Percentiles rank a stretch among this genome's conserved stretches.
Conservation (phyloP, 805 yeast species). For the Pichia nakasei region DNA sequence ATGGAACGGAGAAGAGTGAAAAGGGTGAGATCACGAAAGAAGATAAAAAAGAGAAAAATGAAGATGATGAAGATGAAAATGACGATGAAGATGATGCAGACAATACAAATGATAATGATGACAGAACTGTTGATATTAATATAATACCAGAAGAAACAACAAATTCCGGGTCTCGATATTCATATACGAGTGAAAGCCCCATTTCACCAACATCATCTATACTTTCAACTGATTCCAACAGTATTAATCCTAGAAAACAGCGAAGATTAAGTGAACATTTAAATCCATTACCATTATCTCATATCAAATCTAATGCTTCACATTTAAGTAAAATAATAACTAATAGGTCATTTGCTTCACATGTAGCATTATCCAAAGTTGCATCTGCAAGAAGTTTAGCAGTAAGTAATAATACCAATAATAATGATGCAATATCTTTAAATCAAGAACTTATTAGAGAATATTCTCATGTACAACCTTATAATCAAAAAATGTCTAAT, state of each 20-base stretch:
- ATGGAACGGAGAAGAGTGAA: background rate
- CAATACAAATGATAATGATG: background rate
- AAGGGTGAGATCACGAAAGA: constrained; percentile 1
- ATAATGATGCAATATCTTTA: constrained; percentile 13
- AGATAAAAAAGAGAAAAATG: background rate
- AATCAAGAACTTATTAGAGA: constrained; percentile 26
- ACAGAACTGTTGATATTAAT: background rate
- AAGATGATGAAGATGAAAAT: background rate
- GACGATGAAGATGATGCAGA: background rate
- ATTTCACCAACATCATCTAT: constrained; percentile 9
- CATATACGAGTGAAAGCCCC: constrained; percentile 4
- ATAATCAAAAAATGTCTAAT: constrained; percentile 22
- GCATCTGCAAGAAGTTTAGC: constrained; percentile 23
- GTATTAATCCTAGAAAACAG: background rate
- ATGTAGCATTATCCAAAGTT: constrained; percentile 17
- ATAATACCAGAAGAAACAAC: background rate
- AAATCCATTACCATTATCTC: constrained; percentile 5
- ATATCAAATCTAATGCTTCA: constrained; percentile 2
- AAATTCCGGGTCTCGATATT: background rate
- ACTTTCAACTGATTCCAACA: background rate
- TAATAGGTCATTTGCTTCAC: background rate
- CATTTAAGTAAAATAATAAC: constrained; percentile 5
- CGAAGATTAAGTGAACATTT: background rate
- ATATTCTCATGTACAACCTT: constrained; percentile 28
- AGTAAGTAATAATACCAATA: background rate